Conservation (phyloP, 1,284 basidiomycete species). For the Cystobasidiaceae sp. region DNA sequence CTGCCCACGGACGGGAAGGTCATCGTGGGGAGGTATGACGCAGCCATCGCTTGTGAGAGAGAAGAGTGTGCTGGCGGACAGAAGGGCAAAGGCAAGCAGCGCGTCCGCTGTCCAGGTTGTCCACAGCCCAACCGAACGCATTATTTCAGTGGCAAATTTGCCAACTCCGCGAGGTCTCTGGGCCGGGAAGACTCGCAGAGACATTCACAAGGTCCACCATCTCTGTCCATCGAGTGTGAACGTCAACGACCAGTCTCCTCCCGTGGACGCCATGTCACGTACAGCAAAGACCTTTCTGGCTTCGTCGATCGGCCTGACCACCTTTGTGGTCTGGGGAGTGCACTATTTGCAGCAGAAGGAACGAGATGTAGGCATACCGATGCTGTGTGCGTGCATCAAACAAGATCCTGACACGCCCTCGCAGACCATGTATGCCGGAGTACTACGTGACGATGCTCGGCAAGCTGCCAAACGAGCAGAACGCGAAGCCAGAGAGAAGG, state of each 20-base stretch:
- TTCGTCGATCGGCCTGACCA: constrained; percentile 62
- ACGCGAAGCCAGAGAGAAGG: constrained; percentile 61
- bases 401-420: neutral
- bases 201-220: too few species aligned
- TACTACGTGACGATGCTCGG: constrained; percentile 78
- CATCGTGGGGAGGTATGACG: neutral
- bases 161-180: neutral
- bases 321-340: constrained; percentile 78
- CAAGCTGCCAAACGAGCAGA: constrained; percentile 64
- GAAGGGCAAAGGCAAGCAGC: too few species aligned
- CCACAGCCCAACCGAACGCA: neutral
- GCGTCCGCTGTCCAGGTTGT: neutral
- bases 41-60: too few species aligned
- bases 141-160: neutral
- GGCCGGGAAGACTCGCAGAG: too few species aligned
- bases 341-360: constrained; percentile 84
- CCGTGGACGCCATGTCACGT: constrained; percentile 56
- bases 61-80: too few species aligned
- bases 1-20: constrained; percentile 23
- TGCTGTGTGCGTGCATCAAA: neutral
- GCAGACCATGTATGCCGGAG: constrained; percentile 84
- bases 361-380: constrained; percentile 58
- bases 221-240: too few species aligned
- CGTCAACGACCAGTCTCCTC: neutral
- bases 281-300: constrained; percentile 71